Base-by-base conservation (phyloP, 2,329 filamentous ascomycete species). In the Rhinocladiella similis region DNA sequence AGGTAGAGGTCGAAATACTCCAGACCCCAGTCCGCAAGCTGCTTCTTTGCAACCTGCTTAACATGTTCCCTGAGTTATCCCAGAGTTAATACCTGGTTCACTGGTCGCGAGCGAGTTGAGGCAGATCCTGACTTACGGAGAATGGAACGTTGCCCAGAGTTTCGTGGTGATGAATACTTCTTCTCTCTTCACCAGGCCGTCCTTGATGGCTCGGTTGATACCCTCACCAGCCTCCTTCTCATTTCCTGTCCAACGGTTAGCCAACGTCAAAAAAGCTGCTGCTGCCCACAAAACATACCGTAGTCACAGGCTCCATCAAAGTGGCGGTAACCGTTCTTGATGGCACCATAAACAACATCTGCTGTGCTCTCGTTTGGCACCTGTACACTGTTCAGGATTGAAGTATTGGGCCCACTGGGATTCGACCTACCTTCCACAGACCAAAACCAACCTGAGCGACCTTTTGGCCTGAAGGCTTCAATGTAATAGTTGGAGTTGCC, bases 401-500 rank as follows among this genome's bases (percentile, higher is more conserved):
- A 33, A 33, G 29, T 33, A 33, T 33, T 12, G 7, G 10, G 29
- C 29, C 29, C 29, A 33, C 29, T 10, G 29, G 29, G 10, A 6
- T 12, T 33, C 29, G 6, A 73, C 84, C 83, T 64, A 93, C 88
- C 79, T 93, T 93, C 90, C 90, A 93, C 64, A 93, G 82, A 57
- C 75, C 73, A 49, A 75, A 75, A 45, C 73, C 73, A 57, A 75
- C 72, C 41, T 72, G 61, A 61, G 73, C 72, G 72, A 76, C 72
- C 36, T 66, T 63, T 55, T 59, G 59, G 50, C 69, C 68, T 1
- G 49, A 43, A 38, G 41, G 50, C 46, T 58, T 55, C 16, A 59
- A 33, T 5, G 39, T 55, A 14, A 56, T 50, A 10, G 39, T 39
- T 10, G 53, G 53, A 3, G 43, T 18, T 14, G 43, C 13, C 43